A percentile compares a stretch with the other conserved stretches of the same genome.
Evolutionary conservation across 2,329 filamentous ascomycete species (phyloP).

Genomic region (Dryadomyces quercus-mongolicae): DNA sequence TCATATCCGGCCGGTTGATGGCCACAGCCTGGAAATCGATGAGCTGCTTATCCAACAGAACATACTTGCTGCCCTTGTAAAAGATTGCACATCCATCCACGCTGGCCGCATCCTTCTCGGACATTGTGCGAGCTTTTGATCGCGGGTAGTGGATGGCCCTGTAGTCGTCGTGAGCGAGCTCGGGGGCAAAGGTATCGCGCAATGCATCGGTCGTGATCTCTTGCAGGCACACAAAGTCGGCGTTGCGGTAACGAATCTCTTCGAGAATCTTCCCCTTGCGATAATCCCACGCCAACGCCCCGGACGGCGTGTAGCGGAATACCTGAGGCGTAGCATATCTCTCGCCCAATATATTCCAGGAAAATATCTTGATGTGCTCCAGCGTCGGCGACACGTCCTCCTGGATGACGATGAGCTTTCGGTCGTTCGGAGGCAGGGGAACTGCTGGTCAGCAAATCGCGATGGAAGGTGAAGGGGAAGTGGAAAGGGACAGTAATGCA

Average conservation of each 20-base stretch:
- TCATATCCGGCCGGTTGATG: constrained; percentile 93
- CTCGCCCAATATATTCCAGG: constrained; percentile 93
- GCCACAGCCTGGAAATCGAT: constrained; percentile 87
- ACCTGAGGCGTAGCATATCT: constrained; percentile 75
- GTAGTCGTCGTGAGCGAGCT: constrained; percentile 78
- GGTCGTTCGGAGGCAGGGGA: constrained; percentile 62
- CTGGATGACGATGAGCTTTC: constrained; percentile 69
- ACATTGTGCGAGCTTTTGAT: constrained; percentile 82
- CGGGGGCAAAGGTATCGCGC: constrained; percentile 80
- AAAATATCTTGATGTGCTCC: constrained; percentile 73
- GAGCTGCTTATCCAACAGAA: constrained; percentile 85
- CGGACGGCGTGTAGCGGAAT: constrained; percentile 82
- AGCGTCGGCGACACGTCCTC: constrained; percentile 45
- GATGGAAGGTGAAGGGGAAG: neutral
- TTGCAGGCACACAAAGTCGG: constrained; percentile 86
- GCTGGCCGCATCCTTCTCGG: constrained; percentile 72
- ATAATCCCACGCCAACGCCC: constrained; percentile 76
- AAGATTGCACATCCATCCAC: constrained; percentile 97
- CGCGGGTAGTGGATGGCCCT: constrained; percentile 91
- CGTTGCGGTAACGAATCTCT: constrained; percentile 66
- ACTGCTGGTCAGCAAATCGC: constrained; percentile 26
- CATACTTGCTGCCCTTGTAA: constrained; percentile 77
- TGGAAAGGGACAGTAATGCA: constrained; percentile 21
- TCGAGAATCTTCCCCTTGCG: constrained; percentile 71
- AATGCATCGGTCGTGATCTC: constrained; percentile 89